Percentiles rank a stretch among this genome's conserved stretches.
phyloP scores from a whole-genome alignment of 352 stramenopile species.

The Discostella stelligera region DNA sequence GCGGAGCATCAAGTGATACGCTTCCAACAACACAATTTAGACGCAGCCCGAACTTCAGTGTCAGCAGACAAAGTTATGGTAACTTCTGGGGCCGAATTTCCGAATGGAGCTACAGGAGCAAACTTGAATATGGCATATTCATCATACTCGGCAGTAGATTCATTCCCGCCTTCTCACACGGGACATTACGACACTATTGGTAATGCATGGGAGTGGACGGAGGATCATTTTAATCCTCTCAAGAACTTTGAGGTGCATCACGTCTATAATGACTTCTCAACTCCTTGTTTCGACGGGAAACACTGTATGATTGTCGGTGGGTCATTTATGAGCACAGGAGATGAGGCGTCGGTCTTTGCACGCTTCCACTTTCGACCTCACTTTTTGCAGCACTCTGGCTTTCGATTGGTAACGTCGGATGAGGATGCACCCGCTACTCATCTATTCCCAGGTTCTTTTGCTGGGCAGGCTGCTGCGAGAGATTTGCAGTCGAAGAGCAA shows the following conservation, averaged over 20 bases:
- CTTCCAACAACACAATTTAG: constrained; percentile 58
- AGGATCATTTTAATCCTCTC: constrained; percentile 93
- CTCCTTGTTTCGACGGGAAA: constrained; percentile 96
- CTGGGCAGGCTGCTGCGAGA: constrained; percentile 59
- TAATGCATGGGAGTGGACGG: constrained; percentile 96
- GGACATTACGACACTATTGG: constrained; percentile 92
- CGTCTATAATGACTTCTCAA: constrained; percentile 96
- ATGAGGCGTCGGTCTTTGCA: constrained; percentile 93
- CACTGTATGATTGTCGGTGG: constrained; percentile 95
- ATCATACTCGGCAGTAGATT: constrained; percentile 89
- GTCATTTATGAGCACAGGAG: constrained; percentile 92
- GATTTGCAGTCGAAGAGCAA: constrained; percentile 36
- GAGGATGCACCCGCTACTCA: constrained; percentile 80
- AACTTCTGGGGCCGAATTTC: constrained; percentile 65
- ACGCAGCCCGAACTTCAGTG: constrained; percentile 52
- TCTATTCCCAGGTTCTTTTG: constrained; percentile 68
- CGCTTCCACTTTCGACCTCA: constrained; percentile 96
- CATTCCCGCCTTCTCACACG: constrained; percentile 75
- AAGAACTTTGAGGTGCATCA: constrained; percentile 86
- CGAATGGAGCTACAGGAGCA: constrained; percentile 63
- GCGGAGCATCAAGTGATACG: constrained; percentile 90
- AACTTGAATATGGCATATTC: constrained; percentile 92
- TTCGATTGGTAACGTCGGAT: constrained; percentile 89
- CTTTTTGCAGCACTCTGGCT: constrained; percentile 96
- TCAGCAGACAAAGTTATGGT: constrained; percentile 86